Evolutionary conservation across 129 eudicot genomes (phyloP).

Genomic region (Lactuca sativa): DNA sequence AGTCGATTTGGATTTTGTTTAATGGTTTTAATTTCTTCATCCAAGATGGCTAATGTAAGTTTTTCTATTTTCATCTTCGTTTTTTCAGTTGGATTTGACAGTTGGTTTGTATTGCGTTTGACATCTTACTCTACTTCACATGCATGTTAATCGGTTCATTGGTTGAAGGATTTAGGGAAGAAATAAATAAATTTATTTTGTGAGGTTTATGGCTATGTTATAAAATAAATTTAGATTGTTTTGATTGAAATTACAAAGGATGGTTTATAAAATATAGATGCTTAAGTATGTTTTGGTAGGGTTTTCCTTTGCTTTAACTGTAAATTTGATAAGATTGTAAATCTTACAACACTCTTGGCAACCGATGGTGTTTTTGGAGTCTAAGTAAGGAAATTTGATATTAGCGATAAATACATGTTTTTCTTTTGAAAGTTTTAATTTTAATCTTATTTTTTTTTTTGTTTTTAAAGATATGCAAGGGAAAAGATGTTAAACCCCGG

Average conservation of each 20-base stretch:
- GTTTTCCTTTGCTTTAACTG: slow-evolving; percentile 24
- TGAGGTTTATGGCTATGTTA: slow-evolving; percentile 31
- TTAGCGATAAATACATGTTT: no score
- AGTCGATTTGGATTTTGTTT: no score
- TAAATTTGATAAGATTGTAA: not conserved
- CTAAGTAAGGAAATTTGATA: no score
- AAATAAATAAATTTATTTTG: not conserved
- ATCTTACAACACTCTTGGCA: no score
- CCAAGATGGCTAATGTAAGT: slow-evolving; percentile 78
- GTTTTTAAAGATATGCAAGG: no score
- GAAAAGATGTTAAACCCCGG: no score
- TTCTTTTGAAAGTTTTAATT: no score
- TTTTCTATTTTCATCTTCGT: not conserved
- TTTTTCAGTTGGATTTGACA: slow-evolving; percentile 36
- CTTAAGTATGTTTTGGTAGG: slow-evolving; percentile 17
- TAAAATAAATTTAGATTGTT: not conserved
- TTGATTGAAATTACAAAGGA: not conserved
- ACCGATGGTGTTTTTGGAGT: no score
- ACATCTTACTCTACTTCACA: slow-evolving; percentile 14
- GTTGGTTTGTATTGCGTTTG: slow-evolving; percentile 18
- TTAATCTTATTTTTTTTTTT: no score
- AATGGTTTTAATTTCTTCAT: slow-evolving; percentile 61
- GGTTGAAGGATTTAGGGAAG: slow-evolving; percentile 13
- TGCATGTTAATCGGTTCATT: not conserved
- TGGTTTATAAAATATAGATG: not conserved